Base-by-base conservation (phyloP, 768 basidiomycete species). In the Calocybe cyanea region DNA sequence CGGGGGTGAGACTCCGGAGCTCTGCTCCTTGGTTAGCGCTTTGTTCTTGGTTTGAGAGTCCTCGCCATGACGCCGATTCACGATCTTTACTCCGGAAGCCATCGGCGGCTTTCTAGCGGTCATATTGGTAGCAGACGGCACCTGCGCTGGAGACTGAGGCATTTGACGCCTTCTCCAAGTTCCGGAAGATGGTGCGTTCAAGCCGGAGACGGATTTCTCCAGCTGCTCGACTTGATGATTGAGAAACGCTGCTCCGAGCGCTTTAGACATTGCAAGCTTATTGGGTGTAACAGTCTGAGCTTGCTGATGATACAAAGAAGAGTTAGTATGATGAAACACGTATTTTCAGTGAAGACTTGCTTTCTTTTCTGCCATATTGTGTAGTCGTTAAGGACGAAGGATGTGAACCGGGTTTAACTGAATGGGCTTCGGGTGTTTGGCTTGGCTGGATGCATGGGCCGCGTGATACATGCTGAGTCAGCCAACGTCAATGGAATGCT, bases 151-250 rank as follows among this genome's bases (percentile, higher is more conserved):
- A n/a, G 32, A 20, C 2, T 43, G 50, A 15, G 47, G 14, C 33
- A 48, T 53, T 35, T 64, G 67, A 30, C 70, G 71, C 45, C 78
- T 78, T 51, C 83, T 70, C 84, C 84, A 85, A 52, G 81, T 84
- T 0, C 75, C 77, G 1, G 76, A 73, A 7, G 72, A 67, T 14
- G 75, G 67, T 6, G 74, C 76, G 37, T 69, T 70, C 3, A 47
- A 24, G 3, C 37, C 50, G 23, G 72, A 67, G 15, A 89, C 84
- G 0, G 82, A 72, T 64, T 85, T 85, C 69, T 92, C 89, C 43
- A 92, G 81, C 58, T 91, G 85, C 55, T 91, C 87, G 35, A 92
- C 90, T 57, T 92, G 88, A 55, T 92, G 89, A 52, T 77, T 85
- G 48, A 92, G 76, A 61, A 91, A 91, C 2, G 90, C 90, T 21